Conservation (phyloP, 2,329 filamentous ascomycete species). For the Trichothecium sympodiale region DNA sequence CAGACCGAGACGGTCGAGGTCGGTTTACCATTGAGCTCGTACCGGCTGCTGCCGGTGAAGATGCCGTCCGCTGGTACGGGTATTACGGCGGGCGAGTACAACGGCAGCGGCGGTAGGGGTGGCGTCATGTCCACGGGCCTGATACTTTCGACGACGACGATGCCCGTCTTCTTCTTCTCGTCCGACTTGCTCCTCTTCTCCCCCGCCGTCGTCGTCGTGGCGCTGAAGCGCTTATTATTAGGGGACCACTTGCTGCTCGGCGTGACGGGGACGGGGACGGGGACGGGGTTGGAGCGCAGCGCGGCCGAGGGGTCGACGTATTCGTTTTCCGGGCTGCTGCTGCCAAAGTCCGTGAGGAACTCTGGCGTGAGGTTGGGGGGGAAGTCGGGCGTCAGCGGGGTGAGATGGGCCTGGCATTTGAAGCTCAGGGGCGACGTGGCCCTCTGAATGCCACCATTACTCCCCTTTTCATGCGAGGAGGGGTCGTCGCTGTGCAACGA, state of each 20-base stretch:
- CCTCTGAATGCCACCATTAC: background rate
- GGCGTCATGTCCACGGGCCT: no score
- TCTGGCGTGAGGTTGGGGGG: slow-evolving; percentile 6
- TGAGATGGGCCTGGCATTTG: slow-evolving; percentile 32
- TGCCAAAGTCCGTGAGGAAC: slow-evolving; percentile 4
- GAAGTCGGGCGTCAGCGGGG: slow-evolving; percentile 12
- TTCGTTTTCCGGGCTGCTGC: slow-evolving; percentile 7
- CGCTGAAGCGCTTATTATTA: no score
- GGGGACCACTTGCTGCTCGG: slow-evolving; percentile 5
- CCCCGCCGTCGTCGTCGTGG: no score
- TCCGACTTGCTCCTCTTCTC: no score
- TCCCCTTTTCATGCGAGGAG: no score
- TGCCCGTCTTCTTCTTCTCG: no score
- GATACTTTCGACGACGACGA: no score
- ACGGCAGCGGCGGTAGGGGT: no score
- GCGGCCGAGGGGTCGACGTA: slow-evolving; percentile 7
- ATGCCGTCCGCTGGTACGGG: no score
- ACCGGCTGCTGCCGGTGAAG: no score
- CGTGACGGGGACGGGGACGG: slow-evolving; percentile 10
- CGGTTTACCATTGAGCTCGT: slow-evolving; percentile 7
- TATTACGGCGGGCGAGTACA: no score
- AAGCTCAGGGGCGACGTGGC: slow-evolving; percentile 35
- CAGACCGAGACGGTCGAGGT: slow-evolving; percentile 19
- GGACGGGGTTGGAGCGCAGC: slow-evolving; percentile 8
- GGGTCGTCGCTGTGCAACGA: no score